Base-by-base conservation (phyloP, 2,329 filamentous ascomycete species). In the Xylaria sp. region DNA sequence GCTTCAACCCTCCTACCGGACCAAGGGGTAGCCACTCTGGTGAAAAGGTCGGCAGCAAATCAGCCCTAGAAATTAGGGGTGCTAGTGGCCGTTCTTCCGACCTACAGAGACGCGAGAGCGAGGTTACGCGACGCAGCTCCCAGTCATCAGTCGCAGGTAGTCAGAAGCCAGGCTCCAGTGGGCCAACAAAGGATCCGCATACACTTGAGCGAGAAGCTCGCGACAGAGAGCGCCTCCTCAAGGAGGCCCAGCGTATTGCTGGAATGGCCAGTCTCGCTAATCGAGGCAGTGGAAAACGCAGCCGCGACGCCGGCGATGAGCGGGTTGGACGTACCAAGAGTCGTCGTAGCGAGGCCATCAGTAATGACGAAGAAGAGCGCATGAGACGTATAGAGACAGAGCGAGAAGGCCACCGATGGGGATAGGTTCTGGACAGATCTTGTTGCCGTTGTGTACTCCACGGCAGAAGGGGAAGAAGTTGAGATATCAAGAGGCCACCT, bases 181-280 rank as follows among this genome's bases (percentile, higher is more conserved):
- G 53, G 4, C 44, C 67, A 34, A 54, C 65, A 46, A 79, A 78
- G 60, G 85, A 89, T 64, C 79, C 83, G n/a, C 87, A 90, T 71
- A 87, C 87, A 1, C 76, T 86, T 0, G 88, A 91, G 72, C 83
- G 88, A 19, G 87, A 89, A 69, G 83, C 83, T 10, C 78, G 85
- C 13, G 82, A 88, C 68, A 79, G 86, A 51, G 86, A 89, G 71
- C 79, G 88, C 30, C 76, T 89, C 55, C 76, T 87, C 10, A 87
- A 86, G 68, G 88, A 91, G 73, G 83, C 85, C 46, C 85, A 90
- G 72, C 81, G 84, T 42, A 83, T 87, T 73, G 79, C 84, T 51
- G 78, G 83, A 50, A 83, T 87, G 74, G 79, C 84, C 50, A 78
- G 82, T 49, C 70, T 85, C 55, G 72, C 77, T 2, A 75, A 79